phyloP scores from a whole-genome alignment of 352 stramenopile genomes.

The Elongisporangium undulatum region DNA sequence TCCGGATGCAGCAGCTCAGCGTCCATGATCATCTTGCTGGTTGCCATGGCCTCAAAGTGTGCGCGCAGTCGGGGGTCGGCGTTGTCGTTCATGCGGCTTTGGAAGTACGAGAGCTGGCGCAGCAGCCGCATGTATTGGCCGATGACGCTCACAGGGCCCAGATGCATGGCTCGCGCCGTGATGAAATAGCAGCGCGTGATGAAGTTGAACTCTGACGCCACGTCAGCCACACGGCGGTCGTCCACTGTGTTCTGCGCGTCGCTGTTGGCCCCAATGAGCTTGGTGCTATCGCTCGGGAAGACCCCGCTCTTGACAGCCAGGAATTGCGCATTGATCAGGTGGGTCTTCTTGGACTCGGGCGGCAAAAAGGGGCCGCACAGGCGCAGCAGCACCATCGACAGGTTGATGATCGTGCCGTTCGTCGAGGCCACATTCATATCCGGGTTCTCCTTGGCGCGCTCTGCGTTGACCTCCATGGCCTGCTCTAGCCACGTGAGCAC shows the following conservation, averaged over 20 bases:
- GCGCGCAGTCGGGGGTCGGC: constrained; percentile 63
- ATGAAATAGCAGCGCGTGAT: constrained; percentile 97
- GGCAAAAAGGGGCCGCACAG: constrained; percentile 80
- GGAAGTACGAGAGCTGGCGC: constrained; percentile 88
- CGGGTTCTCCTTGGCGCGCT: constrained; percentile 78
- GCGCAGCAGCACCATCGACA: constrained; percentile 70
- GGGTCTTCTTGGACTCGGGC: constrained; percentile 69
- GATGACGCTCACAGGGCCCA: constrained; percentile 87
- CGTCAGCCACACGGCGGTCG: constrained; percentile 11
- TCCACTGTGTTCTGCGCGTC: constrained; percentile 3
- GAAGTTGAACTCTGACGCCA: constrained; percentile 90
- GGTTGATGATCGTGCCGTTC: constrained; percentile 77
- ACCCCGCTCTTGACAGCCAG: constrained; percentile 40
- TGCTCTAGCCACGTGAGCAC: constrained; percentile 78
- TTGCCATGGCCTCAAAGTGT: constrained; percentile 69
- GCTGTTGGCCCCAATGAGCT: constrained; percentile 35
- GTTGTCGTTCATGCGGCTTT: constrained; percentile 73
- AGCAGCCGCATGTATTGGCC: constrained; percentile 84
- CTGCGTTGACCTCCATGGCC: constrained; percentile 64
- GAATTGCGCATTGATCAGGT: constrained; percentile 65
- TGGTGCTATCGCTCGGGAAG: constrained; percentile 66
- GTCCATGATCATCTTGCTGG: constrained; percentile 78
- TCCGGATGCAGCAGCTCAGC: constrained; percentile 75
- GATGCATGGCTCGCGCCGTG: constrained; percentile 88
- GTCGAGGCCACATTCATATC: constrained; percentile 57